These are phyloP conservation scores for Climacium dendroides DNA, from an alignment of 225 moss, liverwort and hornwort species.

Conservation along the genomic window DNA sequence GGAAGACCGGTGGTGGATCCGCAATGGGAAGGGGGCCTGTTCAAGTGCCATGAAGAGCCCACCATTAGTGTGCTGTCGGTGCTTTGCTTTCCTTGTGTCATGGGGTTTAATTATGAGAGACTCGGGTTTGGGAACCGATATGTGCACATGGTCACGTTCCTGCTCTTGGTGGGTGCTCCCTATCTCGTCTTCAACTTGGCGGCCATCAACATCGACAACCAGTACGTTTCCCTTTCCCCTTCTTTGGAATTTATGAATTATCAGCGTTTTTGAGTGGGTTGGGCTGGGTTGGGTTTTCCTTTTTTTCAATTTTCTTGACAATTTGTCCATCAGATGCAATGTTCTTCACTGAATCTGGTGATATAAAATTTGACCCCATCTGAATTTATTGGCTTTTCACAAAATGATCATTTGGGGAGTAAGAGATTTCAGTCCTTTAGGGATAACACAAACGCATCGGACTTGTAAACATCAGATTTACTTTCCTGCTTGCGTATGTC, in stretches of 20 bases:
- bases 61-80: slow-evolving; percentile 48
- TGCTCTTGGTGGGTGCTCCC: slow-evolving; percentile 65
- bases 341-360: background rate
- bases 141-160: slow-evolving; percentile 73
- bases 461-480: background rate
- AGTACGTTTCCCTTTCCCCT: background rate
- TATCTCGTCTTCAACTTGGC: slow-evolving; percentile 80
- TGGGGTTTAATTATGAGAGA: slow-evolving; percentile 90
- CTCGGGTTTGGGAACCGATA: slow-evolving; percentile 91
- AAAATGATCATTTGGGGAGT: background rate
- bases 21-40: slow-evolving; percentile 74
- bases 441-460: too few species aligned
- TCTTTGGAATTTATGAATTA: background rate
- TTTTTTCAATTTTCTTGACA: background rate
- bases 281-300: too few species aligned
- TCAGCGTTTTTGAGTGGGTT: background rate
- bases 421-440: background rate
- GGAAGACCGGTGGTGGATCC: slow-evolving; percentile 48
- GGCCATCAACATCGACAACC: slow-evolving; percentile 61
- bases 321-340: too few species aligned
- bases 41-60: slow-evolving; percentile 45
- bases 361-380: background rate
- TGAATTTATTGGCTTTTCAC: background rate
- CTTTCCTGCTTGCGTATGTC: background rate
- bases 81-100: slow-evolving; percentile 67